Evolutionary conservation across 1,139 yeast species (phyloP), one percentile per base, ranked within the genome.

Genomic region (Geotrichum aggregatum): DNA sequence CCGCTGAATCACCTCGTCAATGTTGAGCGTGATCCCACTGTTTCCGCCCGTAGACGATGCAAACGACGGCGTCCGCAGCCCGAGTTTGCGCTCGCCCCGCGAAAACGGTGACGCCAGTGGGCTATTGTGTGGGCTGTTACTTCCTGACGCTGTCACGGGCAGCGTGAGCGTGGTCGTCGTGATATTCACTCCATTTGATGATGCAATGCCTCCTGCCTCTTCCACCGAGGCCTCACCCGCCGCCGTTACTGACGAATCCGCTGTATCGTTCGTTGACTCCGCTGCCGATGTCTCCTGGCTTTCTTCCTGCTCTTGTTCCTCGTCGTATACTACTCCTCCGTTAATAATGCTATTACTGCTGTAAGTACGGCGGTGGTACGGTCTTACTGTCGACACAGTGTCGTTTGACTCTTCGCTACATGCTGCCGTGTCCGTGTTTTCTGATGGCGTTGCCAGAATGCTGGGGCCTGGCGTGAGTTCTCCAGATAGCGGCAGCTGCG

Each of bases 1-100:
- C 62, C 95, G 74, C 70, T 89, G 96, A 55, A 92, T 92, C 50
- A 88, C 76, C 63, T 87, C 95, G 69, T 92, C 98, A 52, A 92
- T 78, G 66, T 89, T 88, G 44, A 87, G 74, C 28, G 80, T 74
- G 49, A 55, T 54, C 11, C 56, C 56, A 24, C 47, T 45, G 18
- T 40, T 44, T 13, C 44, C 44, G 13, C 49, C 52, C 14, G 49
- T 46, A 10, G 41, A 26, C 14, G 49, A 46, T 34, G 47, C 42
- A 34, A 46, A 46, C n/a, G 49, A 46, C 30, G 49, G 21, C 10
- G 34, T 46, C 19, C 44, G 44, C 44, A 46, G 31, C 19, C 44
- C 49, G 14, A 36, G 28, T 33, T 45, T 45, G 16, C 41, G 33
- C 33, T 26, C 44, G 18, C 35, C 47, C 44, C 18, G 52, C 33